Conservation (phyloP, 225 moss, liverwort and hornwort species). For the Climacium dendroides region DNA sequence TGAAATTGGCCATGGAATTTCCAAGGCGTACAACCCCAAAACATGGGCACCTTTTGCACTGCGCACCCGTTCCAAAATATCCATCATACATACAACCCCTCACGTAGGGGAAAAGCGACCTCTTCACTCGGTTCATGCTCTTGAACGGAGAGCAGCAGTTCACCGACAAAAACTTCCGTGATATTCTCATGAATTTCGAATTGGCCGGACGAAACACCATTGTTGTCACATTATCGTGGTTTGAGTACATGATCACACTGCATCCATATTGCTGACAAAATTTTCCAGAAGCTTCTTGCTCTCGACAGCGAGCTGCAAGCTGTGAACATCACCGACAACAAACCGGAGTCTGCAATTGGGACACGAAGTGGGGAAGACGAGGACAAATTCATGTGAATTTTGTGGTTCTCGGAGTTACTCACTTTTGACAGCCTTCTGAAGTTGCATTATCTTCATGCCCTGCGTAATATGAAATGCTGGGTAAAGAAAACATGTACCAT, state of each 20-base stretch:
- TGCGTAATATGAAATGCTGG: no score
- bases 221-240: neutral
- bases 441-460: neutral
- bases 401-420: constrained; percentile 17
- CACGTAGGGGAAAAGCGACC: constrained; percentile 11
- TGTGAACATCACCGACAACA: neutral
- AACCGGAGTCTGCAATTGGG: neutral
- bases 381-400: neutral
- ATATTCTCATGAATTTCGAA: constrained; percentile 21
- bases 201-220: constrained; percentile 9
- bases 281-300: neutral
- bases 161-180: constrained; percentile 48
- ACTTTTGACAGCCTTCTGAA: constrained; percentile 2
- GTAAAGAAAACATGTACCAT: no score
- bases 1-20: no score
- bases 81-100: neutral
- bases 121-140: constrained; percentile 49
- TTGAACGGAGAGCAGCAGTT: constrained; percentile 6
- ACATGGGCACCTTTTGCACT: no score
- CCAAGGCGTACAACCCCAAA: no score
- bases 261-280: neutral
- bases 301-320: neutral
- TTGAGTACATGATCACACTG: neutral
- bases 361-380: neutral
- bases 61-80: no score